Percentiles rank a stretch among this genome's conserved stretches.
Evolutionary conservation across 2,329 filamentous ascomycete genomes (phyloP).

Genomic region (Tolypocladium capitatum): DNA sequence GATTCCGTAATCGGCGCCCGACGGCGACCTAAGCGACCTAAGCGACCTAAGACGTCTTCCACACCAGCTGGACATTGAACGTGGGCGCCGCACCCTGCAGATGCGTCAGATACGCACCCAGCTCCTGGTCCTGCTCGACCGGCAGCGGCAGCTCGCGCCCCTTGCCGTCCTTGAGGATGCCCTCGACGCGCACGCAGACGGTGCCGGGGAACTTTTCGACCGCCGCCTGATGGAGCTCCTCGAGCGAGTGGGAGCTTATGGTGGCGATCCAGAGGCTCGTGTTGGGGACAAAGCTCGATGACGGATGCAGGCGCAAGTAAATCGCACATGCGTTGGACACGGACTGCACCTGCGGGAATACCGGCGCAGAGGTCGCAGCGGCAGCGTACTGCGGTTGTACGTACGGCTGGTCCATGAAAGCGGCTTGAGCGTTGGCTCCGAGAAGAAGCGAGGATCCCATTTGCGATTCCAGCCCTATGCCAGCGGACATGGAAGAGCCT

Average conservation of each 20-base stretch:
- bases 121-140: slow-evolving; percentile 58
- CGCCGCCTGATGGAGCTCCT: slow-evolving; percentile 50
- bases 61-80: slow-evolving; percentile 28
- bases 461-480: slow-evolving; percentile 19
- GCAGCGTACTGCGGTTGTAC: slow-evolving; percentile 15
- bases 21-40: too few relatives aligned
- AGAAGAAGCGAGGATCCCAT: slow-evolving; percentile 26
- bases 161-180: slow-evolving; percentile 45
- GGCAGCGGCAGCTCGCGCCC: slow-evolving; percentile 48
- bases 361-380: slow-evolving; percentile 9
- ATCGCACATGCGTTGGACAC: slow-evolving; percentile 33
- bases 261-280: slow-evolving; percentile 53
- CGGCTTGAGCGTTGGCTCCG: slow-evolving; percentile 21
- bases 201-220: slow-evolving; percentile 47
- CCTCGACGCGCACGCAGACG: slow-evolving; percentile 48
- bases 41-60: slow-evolving; percentile 14
- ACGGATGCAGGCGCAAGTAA: slow-evolving; percentile 55
- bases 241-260: slow-evolving; percentile 41
- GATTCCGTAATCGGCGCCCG: neutral
- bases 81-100: slow-evolving; percentile 33
- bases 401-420: slow-evolving; percentile 21
- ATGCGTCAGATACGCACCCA: slow-evolving; percentile 58
- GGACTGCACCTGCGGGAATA: slow-evolving; percentile 11
- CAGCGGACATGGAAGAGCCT: slow-evolving; percentile 9
- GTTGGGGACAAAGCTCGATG: slow-evolving; percentile 40